Conservation (phyloP, 2,329 filamentous ascomycete genomes). For the Aquanectria penicillioides region DNA sequence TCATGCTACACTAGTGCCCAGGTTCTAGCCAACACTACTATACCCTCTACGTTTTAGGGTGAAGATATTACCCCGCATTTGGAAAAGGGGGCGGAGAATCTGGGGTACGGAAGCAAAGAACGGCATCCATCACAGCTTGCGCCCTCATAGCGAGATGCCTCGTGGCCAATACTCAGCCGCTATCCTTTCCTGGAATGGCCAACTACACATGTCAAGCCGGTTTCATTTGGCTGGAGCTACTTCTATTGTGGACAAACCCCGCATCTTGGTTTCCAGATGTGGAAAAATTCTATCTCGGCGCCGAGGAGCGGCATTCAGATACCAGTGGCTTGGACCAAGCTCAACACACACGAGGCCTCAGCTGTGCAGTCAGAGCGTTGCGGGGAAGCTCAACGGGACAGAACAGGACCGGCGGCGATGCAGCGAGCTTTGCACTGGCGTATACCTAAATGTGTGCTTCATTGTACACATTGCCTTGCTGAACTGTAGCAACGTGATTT, state of each 20-base stretch:
- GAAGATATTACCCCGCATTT: neutral
- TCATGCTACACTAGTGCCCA: no score
- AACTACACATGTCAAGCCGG: neutral
- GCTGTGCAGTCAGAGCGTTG: no score
- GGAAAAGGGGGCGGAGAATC: neutral
- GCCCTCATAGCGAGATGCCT: neutral
- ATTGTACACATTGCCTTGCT: no score
- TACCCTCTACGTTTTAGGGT: neutral
- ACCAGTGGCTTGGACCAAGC: no score
- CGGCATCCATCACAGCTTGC: no score
- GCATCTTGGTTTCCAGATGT: conserved; percentile 1
- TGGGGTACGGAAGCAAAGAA: neutral
- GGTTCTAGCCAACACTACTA: neutral
- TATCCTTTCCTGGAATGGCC: no score
- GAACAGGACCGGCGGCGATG: no score
- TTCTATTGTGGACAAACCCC: neutral
- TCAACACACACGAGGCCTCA: no score
- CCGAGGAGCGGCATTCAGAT: conserved; percentile 21
- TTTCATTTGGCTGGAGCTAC: neutral
- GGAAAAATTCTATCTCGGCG: neutral
- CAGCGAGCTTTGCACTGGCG: no score
- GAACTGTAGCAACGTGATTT: no score
- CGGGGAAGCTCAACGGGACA: no score
- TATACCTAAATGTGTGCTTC: no score
- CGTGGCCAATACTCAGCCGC: neutral